phyloP scores from a whole-genome alignment of 495 filamentous ascomycete species.

The Monascus purpureus region DNA sequence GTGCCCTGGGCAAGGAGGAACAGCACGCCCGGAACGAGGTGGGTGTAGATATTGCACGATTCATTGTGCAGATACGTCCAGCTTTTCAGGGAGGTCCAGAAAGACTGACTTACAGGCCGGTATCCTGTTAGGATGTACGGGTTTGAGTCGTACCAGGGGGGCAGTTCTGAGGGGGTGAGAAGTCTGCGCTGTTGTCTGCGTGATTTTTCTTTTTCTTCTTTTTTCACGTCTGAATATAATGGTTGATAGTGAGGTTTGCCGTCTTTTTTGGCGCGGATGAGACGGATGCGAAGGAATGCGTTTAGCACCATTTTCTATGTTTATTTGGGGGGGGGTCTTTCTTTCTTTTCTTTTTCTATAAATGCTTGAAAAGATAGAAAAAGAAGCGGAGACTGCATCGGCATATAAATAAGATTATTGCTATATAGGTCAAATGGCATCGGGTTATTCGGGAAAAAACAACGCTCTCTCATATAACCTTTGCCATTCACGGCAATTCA shows the following conservation, averaged over 20 bases:
- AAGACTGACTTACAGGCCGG: constrained; percentile 21
- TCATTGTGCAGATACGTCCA: constrained; percentile 21
- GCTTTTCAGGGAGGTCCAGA: constrained; percentile 14
- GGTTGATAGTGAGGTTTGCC: background rate
- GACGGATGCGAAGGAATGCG: constrained; percentile 1
- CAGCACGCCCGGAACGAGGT: constrained; percentile 12
- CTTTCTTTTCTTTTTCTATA: too few relatives aligned
- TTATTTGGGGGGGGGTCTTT: too few relatives aligned
- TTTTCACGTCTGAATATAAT: background rate
- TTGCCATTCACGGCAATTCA: too few relatives aligned
- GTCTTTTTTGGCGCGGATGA: background rate
- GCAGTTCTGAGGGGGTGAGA: constrained; percentile 3
- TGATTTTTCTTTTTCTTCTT: background rate
- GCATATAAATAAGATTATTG: too few relatives aligned
- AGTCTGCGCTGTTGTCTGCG: background rate
- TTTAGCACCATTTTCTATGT: constrained; percentile 2
- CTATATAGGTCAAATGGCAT: too few relatives aligned
- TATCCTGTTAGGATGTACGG: constrained; percentile 21
- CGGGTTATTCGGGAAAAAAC: too few relatives aligned
- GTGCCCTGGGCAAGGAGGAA: constrained; percentile 8
- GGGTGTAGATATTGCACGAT: constrained; percentile 21
- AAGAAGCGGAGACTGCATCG: too few relatives aligned
- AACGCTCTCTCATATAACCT: too few relatives aligned
- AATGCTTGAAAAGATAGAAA: too few relatives aligned
- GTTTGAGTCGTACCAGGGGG: constrained; percentile 22